phyloP scores from a whole-genome alignment of 305 asterid genomes.

The Fraxinus latifolia region DNA sequence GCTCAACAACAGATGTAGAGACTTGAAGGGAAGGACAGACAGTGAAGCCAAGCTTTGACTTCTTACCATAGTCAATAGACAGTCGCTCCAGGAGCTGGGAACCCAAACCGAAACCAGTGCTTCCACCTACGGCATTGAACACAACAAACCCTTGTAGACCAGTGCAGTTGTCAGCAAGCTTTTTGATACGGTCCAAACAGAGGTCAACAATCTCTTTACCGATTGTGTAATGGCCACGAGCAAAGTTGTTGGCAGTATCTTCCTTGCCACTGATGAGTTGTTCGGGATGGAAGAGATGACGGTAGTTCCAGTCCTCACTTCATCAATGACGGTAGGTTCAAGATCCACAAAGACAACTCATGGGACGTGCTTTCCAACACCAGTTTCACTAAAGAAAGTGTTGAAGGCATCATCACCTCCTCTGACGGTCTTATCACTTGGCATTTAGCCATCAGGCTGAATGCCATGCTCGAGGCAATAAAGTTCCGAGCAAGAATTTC shows the following conservation, averaged over 20 bases:
- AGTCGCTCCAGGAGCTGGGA: conserved; percentile 1
- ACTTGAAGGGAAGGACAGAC: conserved; percentile 31
- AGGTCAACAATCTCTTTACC: conserved; percentile 10
- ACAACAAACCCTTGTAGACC: conserved; percentile 8
- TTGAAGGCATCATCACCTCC: conserved; percentile 27
- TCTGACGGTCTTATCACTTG: conserved; percentile 26
- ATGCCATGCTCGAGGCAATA: conserved; percentile 11
- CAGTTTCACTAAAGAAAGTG: conserved; percentile 28
- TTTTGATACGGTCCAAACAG: conserved; percentile 4
- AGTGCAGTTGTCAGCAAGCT: conserved; percentile 10
- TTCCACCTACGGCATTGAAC: background rate
- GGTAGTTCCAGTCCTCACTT: conserved; percentile 28
- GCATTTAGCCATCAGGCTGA: conserved; percentile 30
- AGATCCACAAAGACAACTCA: conserved; percentile 25
- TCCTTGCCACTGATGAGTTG: conserved; percentile 27
- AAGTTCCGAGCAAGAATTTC: conserved; percentile 25
- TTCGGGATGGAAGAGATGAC: conserved; percentile 28
- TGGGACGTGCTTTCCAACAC: conserved; percentile 24
- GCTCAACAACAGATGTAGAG: conserved; percentile 29
- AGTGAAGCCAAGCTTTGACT: conserved; percentile 14
- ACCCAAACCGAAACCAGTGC: conserved; percentile 3
- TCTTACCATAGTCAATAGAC: conserved; percentile 17
- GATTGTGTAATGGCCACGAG: conserved; percentile 27
- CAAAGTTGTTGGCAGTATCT: conserved; percentile 30
- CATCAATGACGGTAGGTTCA: conserved; percentile 27